Conservation (phyloP, 106 monocot species). For the Amphibolis antarctica region DNA sequence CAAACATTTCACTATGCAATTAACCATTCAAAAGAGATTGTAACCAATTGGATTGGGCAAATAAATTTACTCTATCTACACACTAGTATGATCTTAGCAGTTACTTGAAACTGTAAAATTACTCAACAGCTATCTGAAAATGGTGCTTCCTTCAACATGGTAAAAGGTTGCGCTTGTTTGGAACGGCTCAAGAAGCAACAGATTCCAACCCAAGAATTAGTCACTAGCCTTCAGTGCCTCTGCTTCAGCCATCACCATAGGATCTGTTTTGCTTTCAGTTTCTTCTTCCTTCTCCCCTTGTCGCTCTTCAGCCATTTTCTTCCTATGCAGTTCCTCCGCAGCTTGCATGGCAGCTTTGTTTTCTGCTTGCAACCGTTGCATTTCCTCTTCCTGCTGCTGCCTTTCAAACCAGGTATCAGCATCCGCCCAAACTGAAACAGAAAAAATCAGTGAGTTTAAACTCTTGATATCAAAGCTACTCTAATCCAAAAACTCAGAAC, state of each 20-base stretch:
- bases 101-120: too few species aligned
- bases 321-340: constrained; percentile 73
- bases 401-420: constrained; percentile 97
- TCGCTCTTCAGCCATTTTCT: constrained; percentile 68
- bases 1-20: too few species aligned
- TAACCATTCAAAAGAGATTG: too few species aligned
- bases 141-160: too few species aligned
- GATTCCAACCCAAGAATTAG: not conserved
- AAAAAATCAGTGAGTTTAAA: constrained; percentile 1
- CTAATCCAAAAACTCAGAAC: not conserved
- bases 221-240: constrained; percentile 13
- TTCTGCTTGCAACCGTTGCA: constrained; percentile 72
- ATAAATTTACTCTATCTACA: too few species aligned
- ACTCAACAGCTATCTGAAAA: too few species aligned
- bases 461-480: not conserved
- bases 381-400: constrained; percentile 91
- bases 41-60: too few species aligned
- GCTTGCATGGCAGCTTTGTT: constrained; percentile 67
- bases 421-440: constrained; percentile 79
- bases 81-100: too few species aligned
- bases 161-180: too few species aligned
- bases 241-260: constrained; percentile 70
- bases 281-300: constrained; percentile 91
- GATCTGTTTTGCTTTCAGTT: constrained; percentile 36
- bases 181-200: too few species aligned